Conservation (phyloP, 768 basidiomycete species). For the Leucocoprinus sp. region DNA sequence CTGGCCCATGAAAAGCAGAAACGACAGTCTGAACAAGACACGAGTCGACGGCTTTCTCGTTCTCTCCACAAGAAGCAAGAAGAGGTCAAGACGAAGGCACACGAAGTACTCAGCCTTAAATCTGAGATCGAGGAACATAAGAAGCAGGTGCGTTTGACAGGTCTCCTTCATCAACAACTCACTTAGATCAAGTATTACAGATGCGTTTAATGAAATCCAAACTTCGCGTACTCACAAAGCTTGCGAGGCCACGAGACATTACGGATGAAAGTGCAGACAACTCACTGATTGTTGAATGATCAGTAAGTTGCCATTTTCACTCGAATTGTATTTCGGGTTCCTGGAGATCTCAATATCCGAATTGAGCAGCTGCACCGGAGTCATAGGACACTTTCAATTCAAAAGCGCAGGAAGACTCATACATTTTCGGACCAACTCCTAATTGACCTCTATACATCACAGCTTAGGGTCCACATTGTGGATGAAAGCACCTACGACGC, state of each 20-base stretch:
- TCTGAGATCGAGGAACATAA: slow-evolving; percentile 3
- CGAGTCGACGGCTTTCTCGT: slow-evolving; percentile 9
- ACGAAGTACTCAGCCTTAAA: slow-evolving; percentile 3
- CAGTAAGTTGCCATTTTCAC: neutral
- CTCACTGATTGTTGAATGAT: slow-evolving; percentile 7
- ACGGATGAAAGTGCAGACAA: neutral
- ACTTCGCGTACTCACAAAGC: slow-evolving; percentile 2
- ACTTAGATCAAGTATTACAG: neutral
- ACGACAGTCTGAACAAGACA: slow-evolving; percentile 2
- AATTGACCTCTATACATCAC: slow-evolving; percentile 11
- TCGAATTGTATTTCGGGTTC: neutral
- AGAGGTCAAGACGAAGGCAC: neutral
- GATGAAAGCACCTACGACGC: slow-evolving; percentile 15
- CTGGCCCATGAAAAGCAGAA: slow-evolving; percentile 5
- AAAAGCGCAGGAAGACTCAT: slow-evolving; percentile 6
- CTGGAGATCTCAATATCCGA: slow-evolving; percentile 1
- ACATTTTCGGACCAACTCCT: slow-evolving; percentile 14
- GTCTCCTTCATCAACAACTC: neutral
- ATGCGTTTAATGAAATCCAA: slow-evolving; percentile 3
- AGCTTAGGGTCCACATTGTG: slow-evolving; percentile 14
- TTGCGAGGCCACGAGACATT: neutral
- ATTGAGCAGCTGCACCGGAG: neutral
- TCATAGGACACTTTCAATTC: neutral
- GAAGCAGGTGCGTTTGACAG: slow-evolving; percentile 2
- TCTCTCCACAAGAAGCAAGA: slow-evolving; percentile 10